Conservation (phyloP, 345 rosid species). For the Dimocarpus longan region DNA sequence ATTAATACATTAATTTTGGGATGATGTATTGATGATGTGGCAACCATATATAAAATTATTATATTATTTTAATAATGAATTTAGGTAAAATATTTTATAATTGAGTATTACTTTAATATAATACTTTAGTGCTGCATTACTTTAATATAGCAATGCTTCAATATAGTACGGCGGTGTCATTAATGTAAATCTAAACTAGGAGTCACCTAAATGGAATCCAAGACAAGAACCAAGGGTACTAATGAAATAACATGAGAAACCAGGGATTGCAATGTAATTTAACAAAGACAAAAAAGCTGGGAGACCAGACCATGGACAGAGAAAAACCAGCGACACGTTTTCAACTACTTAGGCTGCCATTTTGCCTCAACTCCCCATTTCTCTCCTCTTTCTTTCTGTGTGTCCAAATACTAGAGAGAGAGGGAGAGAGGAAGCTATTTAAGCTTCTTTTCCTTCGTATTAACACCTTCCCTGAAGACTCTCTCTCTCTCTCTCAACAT, state of each 20-base stretch:
- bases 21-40: too few relatives aligned
- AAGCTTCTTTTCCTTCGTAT: background rate
- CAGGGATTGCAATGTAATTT: background rate
- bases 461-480: background rate
- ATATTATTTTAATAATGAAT: too few relatives aligned
- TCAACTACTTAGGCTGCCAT: slow-evolving; percentile 22
- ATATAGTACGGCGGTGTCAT: too few relatives aligned
- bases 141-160: too few relatives aligned
- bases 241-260: slow-evolving; percentile 9
- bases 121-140: too few relatives aligned
- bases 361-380: slow-evolving; percentile 17
- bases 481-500: background rate
- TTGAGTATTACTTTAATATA: too few relatives aligned
- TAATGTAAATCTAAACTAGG: too few relatives aligned
- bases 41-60: too few relatives aligned
- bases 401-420: background rate
- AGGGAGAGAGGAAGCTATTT: background rate
- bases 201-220: too few relatives aligned
- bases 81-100: too few relatives aligned
- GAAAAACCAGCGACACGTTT: slow-evolving; percentile 30
- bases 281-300: background rate
- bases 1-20: too few relatives aligned
- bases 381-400: slow-evolving; percentile 18
- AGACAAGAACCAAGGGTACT: background rate
- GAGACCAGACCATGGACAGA: background rate